Evolutionary conservation across 176 grass and related monocot species (phyloP).

Genomic region (Oryza glumipatula): DNA sequence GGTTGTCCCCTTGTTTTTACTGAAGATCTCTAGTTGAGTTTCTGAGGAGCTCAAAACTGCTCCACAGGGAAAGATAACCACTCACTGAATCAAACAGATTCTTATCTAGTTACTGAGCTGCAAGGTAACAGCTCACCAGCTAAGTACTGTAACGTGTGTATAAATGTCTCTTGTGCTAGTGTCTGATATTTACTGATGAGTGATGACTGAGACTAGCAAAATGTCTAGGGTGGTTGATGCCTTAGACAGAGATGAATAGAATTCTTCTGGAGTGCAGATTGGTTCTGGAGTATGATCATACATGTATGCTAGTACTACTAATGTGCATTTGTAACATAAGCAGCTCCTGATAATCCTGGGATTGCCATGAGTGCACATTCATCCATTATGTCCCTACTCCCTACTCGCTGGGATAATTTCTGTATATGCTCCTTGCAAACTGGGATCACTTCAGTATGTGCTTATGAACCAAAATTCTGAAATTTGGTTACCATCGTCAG

Average conservation of each 20-base stretch:
- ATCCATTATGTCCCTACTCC: neutral
- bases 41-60: conserved; percentile 24
- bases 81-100: conserved; percentile 41
- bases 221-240: conserved; percentile 30
- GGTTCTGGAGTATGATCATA: neutral
- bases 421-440: too few relatives aligned
- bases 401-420: too few relatives aligned
- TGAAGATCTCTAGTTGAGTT: conserved; percentile 37
- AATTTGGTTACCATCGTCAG: neutral
- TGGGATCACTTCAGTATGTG: too few relatives aligned
- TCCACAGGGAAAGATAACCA: conserved; percentile 33
- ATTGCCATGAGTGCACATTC: neutral
- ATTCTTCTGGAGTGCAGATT: conserved; percentile 24
- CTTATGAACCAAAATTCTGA: neutral
- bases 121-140: conserved; percentile 35
- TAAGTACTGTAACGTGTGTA: conserved; percentile 30
- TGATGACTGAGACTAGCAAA: conserved; percentile 21
- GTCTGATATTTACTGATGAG: conserved; percentile 23
- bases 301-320: neutral
- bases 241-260: conserved; percentile 35
- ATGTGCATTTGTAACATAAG: neutral
- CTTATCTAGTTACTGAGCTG: conserved; percentile 38
- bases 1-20: conserved; percentile 1
- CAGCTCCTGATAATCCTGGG: neutral
- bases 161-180: conserved; percentile 36